Conservation (phyloP, 2,329 filamentous ascomycete genomes). For the Cladophialophora chaetospira region DNA sequence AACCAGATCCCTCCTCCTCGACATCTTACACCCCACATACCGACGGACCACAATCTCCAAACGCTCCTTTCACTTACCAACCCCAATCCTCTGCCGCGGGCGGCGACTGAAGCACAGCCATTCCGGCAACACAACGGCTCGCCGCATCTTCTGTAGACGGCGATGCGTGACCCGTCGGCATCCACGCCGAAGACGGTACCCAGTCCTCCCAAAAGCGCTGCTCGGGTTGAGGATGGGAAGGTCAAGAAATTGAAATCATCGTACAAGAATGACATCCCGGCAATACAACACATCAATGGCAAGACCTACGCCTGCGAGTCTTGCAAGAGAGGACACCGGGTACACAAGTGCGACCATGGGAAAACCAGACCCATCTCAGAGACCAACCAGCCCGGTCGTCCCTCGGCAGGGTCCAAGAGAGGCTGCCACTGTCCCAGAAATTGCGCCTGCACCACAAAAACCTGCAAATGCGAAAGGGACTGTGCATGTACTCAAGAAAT, state of each 20-base stretch:
- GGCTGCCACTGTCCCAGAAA: constrained; percentile 31
- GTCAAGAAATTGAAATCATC: constrained; percentile 20
- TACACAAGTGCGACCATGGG: constrained; percentile 33
- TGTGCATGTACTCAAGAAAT: constrained; percentile 31
- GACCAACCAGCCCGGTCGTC: constrained; percentile 32
- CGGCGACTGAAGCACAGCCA: no score
- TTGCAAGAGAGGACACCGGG: constrained; percentile 33
- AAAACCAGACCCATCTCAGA: constrained; percentile 29
- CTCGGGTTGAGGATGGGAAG: constrained; percentile 26
- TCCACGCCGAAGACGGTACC: constrained; percentile 9
- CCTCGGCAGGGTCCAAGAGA: constrained; percentile 30
- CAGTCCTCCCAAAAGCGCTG: constrained; percentile 20
- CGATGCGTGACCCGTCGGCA: constrained; percentile 16
- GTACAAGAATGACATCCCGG: constrained; percentile 18
- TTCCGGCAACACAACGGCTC: no score
- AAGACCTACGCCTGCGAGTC: constrained; percentile 33
- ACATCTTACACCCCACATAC: neutral
- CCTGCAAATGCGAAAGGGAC: constrained; percentile 31
- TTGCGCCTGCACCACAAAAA: constrained; percentile 32
- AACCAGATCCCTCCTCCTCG: no score
- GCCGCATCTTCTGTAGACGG: neutral
- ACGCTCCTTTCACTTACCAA: neutral
- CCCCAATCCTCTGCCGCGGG: no score
- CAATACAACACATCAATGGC: constrained; percentile 31
- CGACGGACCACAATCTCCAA: neutral